Conservation (phyloP, 306 rosid genomes). For the Prunus davidiana region DNA sequence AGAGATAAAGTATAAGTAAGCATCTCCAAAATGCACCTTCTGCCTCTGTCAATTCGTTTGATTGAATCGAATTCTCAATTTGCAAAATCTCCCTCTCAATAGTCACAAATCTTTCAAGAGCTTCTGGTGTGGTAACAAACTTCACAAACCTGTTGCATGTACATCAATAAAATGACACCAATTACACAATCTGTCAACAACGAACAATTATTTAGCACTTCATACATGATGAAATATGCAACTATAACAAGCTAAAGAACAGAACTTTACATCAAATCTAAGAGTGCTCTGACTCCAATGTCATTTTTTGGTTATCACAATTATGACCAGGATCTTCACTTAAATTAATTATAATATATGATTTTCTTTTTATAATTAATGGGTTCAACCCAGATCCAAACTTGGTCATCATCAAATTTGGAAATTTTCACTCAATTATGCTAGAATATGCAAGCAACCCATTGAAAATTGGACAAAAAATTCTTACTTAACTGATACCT, state of each 20-base stretch:
- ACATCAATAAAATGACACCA: constrained; percentile 2
- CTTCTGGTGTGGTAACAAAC: constrained; percentile 88
- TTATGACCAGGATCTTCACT: neutral
- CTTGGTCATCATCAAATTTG: neutral
- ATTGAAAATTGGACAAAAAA: neutral
- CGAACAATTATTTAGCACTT: neutral
- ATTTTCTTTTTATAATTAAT: neutral
- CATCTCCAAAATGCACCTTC: constrained; percentile 49
- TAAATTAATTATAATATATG: neutral
- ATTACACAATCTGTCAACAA: neutral
- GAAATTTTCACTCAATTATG: neutral
- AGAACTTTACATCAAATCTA: neutral
- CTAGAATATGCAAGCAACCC: neutral
- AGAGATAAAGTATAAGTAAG: constrained; percentile 12
- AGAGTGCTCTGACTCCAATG: neutral
- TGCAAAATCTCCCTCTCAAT: constrained; percentile 88
- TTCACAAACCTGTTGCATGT: constrained; percentile 73
- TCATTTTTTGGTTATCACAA: neutral
- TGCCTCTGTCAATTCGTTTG: constrained; percentile 55
- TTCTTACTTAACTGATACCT: neutral
- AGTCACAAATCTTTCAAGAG: constrained; percentile 93
- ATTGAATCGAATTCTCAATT: constrained; percentile 78
- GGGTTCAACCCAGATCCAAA: constrained; percentile 6
- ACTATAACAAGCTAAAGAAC: neutral
- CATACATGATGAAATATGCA: neutral